phyloP scores from a whole-genome alignment of 305 asterid species.

The Solanum hybrid region DNA sequence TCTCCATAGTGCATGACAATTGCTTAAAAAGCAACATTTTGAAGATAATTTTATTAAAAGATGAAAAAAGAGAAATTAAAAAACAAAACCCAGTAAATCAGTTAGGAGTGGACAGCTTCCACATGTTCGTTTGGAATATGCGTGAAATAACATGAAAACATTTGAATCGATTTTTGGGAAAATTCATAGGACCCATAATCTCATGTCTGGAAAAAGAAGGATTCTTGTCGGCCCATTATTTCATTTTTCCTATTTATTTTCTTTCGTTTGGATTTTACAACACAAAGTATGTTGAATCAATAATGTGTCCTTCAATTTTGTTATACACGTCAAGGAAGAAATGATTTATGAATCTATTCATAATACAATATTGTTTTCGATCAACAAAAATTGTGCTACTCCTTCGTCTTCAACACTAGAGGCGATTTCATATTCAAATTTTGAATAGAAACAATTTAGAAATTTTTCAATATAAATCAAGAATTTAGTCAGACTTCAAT shows the following conservation, averaged over 20 bases:
- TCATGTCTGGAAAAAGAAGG: slow-evolving; percentile 20
- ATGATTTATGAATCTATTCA: not conserved
- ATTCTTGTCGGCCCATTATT: slow-evolving; percentile 24
- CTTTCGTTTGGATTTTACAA: not conserved
- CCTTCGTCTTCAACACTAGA: not conserved
- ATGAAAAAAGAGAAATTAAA: not conserved
- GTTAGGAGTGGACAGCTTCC: not conserved
- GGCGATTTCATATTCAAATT: not conserved
- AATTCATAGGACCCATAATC: slow-evolving; percentile 29
- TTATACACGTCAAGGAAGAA: not conserved
- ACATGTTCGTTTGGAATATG: slow-evolving; percentile 11
- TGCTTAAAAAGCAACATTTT: not conserved
- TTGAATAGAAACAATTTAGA: not conserved
- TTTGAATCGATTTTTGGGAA: not conserved
- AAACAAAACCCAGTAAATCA: not conserved
- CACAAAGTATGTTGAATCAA: slow-evolving; percentile 7
- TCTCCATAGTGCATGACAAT: not conserved
- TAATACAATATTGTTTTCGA: not conserved
- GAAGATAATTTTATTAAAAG: not conserved
- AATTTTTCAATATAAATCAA: fast-evolving
- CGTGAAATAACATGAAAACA: slow-evolving; percentile 8
- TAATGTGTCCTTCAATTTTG: not conserved
- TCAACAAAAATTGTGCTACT: not conserved
- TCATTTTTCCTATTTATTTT: not conserved
- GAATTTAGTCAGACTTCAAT: not conserved